Percentiles rank a stretch among this genome's conserved stretches.
These are phyloP conservation scores for Starmerella khaoyaiensis DNA, from an alignment of 805 yeast species.

Conservation along the genomic window DNA sequence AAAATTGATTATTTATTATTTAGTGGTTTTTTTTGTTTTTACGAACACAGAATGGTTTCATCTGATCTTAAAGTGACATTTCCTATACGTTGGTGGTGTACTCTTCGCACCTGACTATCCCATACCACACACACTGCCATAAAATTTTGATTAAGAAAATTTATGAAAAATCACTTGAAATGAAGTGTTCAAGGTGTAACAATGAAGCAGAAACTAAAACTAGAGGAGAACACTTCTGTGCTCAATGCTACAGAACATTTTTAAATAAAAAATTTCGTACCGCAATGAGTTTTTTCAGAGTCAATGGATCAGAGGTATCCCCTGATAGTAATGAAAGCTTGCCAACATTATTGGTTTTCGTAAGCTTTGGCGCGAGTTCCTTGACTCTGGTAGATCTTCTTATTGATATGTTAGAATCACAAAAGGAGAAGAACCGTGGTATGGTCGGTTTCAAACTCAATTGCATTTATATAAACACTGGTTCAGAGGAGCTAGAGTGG, in stretches of 20 bases:
- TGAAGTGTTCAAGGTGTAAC: conserved; percentile 17
- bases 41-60: too few species aligned
- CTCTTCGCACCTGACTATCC: too few species aligned
- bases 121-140: too few species aligned
- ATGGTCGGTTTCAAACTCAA: conserved; percentile 52
- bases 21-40: too few species aligned
- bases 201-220: conserved; percentile 3
- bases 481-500: conserved; percentile 11
- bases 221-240: conserved; percentile 55
- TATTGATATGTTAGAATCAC: conserved; percentile 48
- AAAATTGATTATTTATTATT: too few species aligned
- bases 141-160: too few species aligned
- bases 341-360: conserved; percentile 29
- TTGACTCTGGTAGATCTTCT: conserved; percentile 57
- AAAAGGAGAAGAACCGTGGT: conserved; percentile 47
- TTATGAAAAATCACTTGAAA: too few species aligned
- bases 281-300: conserved; percentile 68
- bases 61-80: too few species aligned
- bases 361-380: conserved; percentile 58
- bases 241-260: conserved; percentile 54
- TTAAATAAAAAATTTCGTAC: conserved; percentile 69
- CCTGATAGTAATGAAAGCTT: conserved; percentile 29
- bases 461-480: conserved; percentile 32
- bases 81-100: too few species aligned
- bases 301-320: conserved; percentile 36